Conservation (phyloP, 495 filamentous ascomycete species). For the Penicillium lividum region DNA sequence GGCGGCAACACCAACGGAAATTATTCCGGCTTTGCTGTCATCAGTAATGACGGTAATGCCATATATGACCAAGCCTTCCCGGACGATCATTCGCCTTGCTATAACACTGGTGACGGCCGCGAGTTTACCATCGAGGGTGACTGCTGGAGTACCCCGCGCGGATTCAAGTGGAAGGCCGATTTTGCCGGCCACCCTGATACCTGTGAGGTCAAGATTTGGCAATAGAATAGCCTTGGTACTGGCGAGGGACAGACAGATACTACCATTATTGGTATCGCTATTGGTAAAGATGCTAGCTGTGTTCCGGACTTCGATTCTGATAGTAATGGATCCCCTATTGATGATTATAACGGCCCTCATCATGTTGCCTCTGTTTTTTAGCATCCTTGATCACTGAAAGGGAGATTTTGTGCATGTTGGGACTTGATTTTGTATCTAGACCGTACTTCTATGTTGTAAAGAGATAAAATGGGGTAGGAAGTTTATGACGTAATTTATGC, state of each 20-base stretch:
- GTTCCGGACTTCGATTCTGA: constrained; percentile 24
- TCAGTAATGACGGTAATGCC: constrained; percentile 19
- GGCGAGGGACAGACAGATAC: constrained; percentile 18
- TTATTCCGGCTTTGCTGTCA: constrained; percentile 20
- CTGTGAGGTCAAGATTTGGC: constrained; percentile 23
- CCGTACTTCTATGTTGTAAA: too few species aligned
- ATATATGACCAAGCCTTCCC: constrained; percentile 21
- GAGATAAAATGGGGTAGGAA: too few species aligned
- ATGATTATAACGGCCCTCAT: constrained; percentile 24
- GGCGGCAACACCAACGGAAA: constrained; percentile 19
- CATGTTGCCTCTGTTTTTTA: constrained; percentile 19
- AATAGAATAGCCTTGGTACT: constrained; percentile 14
- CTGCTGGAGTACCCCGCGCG: constrained; percentile 23
- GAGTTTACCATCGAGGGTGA: constrained; percentile 26
- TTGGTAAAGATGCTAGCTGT: constrained; percentile 21
- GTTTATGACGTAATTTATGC: neutral
- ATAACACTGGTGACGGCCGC: constrained; percentile 22
- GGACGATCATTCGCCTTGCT: constrained; percentile 19
- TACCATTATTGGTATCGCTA: constrained; percentile 22
- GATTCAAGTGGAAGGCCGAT: constrained; percentile 19
- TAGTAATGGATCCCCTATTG: constrained; percentile 18
- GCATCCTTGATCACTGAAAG: neutral
- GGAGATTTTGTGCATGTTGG: neutral
- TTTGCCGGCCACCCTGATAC: constrained; percentile 22
- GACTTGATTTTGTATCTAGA: neutral